Base-by-base conservation (phyloP, 352 stramenopile genomes). In the Blastocystis sp. region DNA sequence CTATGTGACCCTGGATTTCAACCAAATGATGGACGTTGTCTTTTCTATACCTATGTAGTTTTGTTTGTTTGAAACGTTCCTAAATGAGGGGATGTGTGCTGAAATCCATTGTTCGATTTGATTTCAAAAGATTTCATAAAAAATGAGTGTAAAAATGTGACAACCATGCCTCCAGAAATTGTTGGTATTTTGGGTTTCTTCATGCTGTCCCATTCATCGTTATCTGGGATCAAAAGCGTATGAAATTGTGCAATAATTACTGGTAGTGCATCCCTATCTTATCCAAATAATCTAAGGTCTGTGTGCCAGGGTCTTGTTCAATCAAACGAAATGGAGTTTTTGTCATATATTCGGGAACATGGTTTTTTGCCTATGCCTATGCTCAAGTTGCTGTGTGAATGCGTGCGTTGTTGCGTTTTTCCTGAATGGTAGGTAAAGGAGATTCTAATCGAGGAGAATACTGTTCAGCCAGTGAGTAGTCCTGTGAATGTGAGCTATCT, bases 391-490 rank as follows among this genome's bases (percentile, higher is more conserved):
- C 29, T 88, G 26, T 88, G 77, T 56, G 77, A 88, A 61, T 39
- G 45, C 43, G 77, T 79, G 47, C 26, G 66, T 9, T 0, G 13
- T 41, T 43, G 11, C 29, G 3, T 13, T 43, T 84, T 84, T 37
- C 50, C 23, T 64, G 13, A 37, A 66, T 23, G 64, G 11, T 68
- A 84, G 73, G 73, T 68, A 9, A 88, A 88, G 29, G 77, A 88
- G 50, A 76, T 88, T 34, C 66, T 88, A 18, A 64, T 70, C 8
- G 79, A 90, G 53, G 87, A 90, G 56, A 82, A 76, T 39, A 90
- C 76, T 26, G 94, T 96, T 64, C 94, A 96, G 90, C 92, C 93
- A 70, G 94, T 96, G 90, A 95, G 93, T 90, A 95, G 92, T 90
- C 94, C 94, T 76, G 94, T 96, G 90, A 96, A 93, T 13, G 93